These are phyloP conservation scores for Chrysoporthe cubensis DNA, from an alignment of 2,329 filamentous ascomycete genomes.

Conservation along the genomic window DNA sequence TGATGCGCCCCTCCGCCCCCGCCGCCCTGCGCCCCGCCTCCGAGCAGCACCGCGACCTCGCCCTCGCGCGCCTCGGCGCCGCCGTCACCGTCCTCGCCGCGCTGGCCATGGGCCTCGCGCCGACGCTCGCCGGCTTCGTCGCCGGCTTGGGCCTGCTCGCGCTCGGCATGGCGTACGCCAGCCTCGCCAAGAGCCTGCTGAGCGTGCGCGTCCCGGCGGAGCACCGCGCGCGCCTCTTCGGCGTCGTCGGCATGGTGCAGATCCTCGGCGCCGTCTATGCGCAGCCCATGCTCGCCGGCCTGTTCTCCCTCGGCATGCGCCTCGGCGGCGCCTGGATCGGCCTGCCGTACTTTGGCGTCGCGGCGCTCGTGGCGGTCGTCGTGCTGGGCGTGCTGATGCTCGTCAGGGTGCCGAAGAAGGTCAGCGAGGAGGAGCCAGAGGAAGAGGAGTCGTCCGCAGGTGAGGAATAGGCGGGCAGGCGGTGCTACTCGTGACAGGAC, in stretches of 20 bases:
- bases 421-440: not conserved
- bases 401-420: slow-evolving; percentile 5
- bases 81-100: slow-evolving; percentile 32
- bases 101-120: slow-evolving; percentile 34
- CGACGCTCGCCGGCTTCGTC: slow-evolving; percentile 35
- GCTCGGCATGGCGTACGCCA: slow-evolving; percentile 36
- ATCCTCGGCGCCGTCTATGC: slow-evolving; percentile 37
- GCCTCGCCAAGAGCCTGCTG: slow-evolving; percentile 37
- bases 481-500: not conserved
- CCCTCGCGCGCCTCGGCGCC: slow-evolving; percentile 35
- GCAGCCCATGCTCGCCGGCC: slow-evolving; percentile 36
- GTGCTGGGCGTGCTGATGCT: not conserved
- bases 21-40: slow-evolving; percentile 23
- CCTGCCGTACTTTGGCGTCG: slow-evolving; percentile 9
- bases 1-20: slow-evolving; percentile 31
- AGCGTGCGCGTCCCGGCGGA: slow-evolving; percentile 37
- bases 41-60: slow-evolving; percentile 37
- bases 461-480: not conserved
- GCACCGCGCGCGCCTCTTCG: slow-evolving; percentile 39
- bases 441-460: not conserved
- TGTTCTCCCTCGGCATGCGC: slow-evolving; percentile 38
- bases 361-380: not conserved
- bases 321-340: slow-evolving; percentile 17
- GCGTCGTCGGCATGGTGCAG: slow-evolving; percentile 37
- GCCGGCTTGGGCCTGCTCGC: slow-evolving; percentile 36